Evolutionary conservation across 164 flowering plant genomes (phyloP), one percentile per base, ranked within the genome.

Genomic region (Vitis rupestris): DNA sequence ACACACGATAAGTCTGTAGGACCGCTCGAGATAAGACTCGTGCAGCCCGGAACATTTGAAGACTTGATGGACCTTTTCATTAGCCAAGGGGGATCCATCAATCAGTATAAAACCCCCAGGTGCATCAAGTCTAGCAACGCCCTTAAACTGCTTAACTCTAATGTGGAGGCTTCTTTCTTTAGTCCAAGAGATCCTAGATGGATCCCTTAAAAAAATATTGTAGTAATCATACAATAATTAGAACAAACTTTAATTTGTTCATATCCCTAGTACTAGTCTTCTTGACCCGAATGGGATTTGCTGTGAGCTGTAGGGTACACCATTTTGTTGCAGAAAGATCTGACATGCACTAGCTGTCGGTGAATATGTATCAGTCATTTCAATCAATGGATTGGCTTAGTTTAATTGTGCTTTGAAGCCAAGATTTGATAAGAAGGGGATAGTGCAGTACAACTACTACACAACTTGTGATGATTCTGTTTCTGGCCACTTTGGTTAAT

Each of bases 61-160:
- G 75, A 62, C 8, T 50, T 93, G 77, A 91, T 93, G 98, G 97
- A 93, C 68, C 79, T 81, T 17, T 82, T 72, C 55, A 84, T 91
- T 9, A 72, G 72, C 62, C 88, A 86, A 65, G 97, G 96, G 0
- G 92, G 84, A 1, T 93, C 98, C 0, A 85, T 93, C 44, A 93
- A 86, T 70, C 97, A 93, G 77, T 93, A 91, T 55, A 93, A 93
- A 70, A 90, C 98, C 0, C 96, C 98, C 0, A 82, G 97, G 80
- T 87, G 96, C 75, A 83, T 91, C 70, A 87, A 81, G 49, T 79
- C 86, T 16, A 64, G 31, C 17, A 53, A 79, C 53, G 88, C 88
- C 2, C 80, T 90, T n/a, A 75, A 81, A 57, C 68, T 93, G 68
- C 87, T 93, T 6, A 74, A 91, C 62, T 71, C 86, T 15, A 86